Evolutionary conservation across 495 filamentous ascomycete genomes (phyloP).

Genomic region (Articulospora tetracladia): DNA sequence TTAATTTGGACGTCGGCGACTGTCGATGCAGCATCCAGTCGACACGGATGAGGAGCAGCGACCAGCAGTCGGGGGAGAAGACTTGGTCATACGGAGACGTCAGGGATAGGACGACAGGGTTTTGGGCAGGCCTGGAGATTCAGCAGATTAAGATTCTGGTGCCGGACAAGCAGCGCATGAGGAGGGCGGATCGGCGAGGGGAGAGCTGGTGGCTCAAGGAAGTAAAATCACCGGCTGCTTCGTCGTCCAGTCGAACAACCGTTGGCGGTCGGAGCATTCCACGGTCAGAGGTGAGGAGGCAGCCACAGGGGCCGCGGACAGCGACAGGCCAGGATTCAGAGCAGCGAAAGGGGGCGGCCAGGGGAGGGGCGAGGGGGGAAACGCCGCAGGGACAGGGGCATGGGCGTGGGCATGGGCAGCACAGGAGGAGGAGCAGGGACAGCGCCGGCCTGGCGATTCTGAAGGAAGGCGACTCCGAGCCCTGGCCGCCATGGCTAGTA

Average conservation of each 20-base stretch:
- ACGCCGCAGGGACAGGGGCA: not conserved
- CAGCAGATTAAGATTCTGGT: not conserved
- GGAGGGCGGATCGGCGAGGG: not conserved
- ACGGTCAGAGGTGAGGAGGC: not conserved
- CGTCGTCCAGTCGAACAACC: not conserved
- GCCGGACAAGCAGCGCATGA: not conserved
- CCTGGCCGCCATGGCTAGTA: not conserved
- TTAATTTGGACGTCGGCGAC: not conserved
- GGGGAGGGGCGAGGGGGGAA: too few relatives aligned
- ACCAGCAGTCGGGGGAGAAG: not conserved
- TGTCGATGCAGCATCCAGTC: not conserved
- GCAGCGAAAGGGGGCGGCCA: not conserved
- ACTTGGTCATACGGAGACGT: not conserved
- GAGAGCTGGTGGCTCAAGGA: not conserved
- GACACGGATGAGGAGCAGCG: not conserved
- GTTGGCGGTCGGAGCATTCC: not conserved
- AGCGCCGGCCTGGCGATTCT: not conserved
- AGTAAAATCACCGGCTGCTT: not conserved
- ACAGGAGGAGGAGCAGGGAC: not conserved
- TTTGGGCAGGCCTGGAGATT: not conserved
- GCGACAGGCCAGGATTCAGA: not conserved
- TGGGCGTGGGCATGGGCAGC: not conserved
- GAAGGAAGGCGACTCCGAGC: not conserved
- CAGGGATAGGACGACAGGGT: not conserved
- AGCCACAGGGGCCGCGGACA: not conserved